Conservation (phyloP, 129 eudicot genomes). For the Logfia minima region DNA sequence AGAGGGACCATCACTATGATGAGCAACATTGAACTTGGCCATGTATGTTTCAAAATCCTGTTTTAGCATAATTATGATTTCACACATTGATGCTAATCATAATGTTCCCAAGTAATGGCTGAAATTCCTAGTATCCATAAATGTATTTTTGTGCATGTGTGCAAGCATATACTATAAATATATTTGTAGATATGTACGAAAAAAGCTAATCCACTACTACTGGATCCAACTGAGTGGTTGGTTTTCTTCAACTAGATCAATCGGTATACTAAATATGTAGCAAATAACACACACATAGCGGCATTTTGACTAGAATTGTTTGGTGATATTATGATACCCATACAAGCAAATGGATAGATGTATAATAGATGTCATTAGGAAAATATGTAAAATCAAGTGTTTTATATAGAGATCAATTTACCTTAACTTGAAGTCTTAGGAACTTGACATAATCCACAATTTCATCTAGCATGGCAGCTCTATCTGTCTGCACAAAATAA, state of each 20-base stretch:
- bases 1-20: slow-evolving; percentile 33
- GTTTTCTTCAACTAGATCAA: too few species aligned
- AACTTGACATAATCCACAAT: slow-evolving; percentile 98
- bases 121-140: slow-evolving; percentile 14
- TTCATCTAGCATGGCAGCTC: slow-evolving; percentile 98
- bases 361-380: not conserved
- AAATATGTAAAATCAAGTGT: not conserved
- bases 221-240: not conserved
- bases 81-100: slow-evolving; percentile 33
- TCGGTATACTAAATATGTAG: slow-evolving; percentile 5
- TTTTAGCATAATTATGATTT: slow-evolving; percentile 31
- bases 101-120: slow-evolving; percentile 18
- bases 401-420: slow-evolving; percentile 22
- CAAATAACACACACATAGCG: slow-evolving; percentile 10
- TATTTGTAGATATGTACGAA: not conserved
- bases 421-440: slow-evolving; percentile 95
- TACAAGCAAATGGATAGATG: slow-evolving; percentile 7
- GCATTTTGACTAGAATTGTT: slow-evolving; percentile 7
- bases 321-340: slow-evolving; percentile 1
- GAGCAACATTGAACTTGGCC: slow-evolving; percentile 19
- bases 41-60: slow-evolving; percentile 10
- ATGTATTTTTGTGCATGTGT: not conserved
- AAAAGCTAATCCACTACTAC: slow-evolving; percentile 10
- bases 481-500: slow-evolving; percentile 69
- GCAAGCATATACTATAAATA: not conserved